These are phyloP conservation scores for Cryphonectria japonica DNA, from an alignment of 2,329 filamentous ascomycete genomes.

Conservation along the genomic window DNA sequence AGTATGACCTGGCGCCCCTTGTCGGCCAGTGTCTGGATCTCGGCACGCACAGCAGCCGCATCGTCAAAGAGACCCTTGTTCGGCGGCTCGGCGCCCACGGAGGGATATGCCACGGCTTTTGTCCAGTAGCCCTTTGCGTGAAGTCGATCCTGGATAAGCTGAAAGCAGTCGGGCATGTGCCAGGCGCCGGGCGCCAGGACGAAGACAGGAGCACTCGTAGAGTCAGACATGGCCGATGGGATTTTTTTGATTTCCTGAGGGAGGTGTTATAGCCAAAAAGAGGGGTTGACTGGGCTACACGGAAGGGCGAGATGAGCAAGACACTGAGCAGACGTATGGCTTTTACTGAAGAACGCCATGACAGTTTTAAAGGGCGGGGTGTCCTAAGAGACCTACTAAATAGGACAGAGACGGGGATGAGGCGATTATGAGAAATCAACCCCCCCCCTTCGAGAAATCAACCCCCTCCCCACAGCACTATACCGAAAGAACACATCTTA, in stretches of 20 bases:
- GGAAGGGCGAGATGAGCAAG: not conserved
- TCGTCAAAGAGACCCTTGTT: slow-evolving; percentile 35
- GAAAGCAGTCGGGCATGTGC: slow-evolving; percentile 37
- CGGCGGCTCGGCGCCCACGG: slow-evolving; percentile 38
- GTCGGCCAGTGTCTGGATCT: slow-evolving; percentile 33
- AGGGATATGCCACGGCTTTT: slow-evolving; percentile 37
- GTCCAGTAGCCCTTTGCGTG: slow-evolving; percentile 36
- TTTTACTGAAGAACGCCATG: not conserved
- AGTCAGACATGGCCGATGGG: slow-evolving; percentile 7
- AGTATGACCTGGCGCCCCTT: slow-evolving; percentile 39
- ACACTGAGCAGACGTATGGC: not conserved
- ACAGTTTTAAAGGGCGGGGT: not conserved
- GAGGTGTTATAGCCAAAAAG: not conserved
- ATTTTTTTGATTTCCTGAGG: not conserved
- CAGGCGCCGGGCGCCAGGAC: slow-evolving; percentile 44
- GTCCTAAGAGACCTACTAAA: not conserved
- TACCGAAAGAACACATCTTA: too few relatives aligned
- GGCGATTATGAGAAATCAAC: too few relatives aligned
- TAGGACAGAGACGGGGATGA: slow-evolving; percentile 1
- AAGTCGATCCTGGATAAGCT: slow-evolving; percentile 35
- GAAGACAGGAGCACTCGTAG: slow-evolving; percentile 32
- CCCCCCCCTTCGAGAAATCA: too few relatives aligned
- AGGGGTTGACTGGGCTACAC: not conserved
- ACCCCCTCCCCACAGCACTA: too few relatives aligned
- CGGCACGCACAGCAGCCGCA: slow-evolving; percentile 34